Evolutionary conservation across 2,329 filamentous ascomycete genomes (phyloP).

Genomic region (Teratosphaeria destructans): DNA sequence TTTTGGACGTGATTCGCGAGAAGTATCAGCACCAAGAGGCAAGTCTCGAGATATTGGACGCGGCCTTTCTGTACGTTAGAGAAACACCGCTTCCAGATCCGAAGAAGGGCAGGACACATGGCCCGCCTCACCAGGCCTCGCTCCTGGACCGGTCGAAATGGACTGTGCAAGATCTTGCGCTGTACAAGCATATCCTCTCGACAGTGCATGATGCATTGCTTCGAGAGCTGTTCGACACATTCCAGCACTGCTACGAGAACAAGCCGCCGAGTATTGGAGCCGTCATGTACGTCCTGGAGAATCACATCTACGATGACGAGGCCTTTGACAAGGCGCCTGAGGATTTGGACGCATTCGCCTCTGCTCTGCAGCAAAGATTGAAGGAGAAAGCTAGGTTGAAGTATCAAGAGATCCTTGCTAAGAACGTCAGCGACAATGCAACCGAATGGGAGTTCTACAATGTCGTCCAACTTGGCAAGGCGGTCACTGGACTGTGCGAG

Average conservation of each 20-base stretch:
- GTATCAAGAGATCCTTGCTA: slow-evolving; percentile 69
- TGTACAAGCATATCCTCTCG: slow-evolving; percentile 65
- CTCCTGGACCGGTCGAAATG: slow-evolving; percentile 42
- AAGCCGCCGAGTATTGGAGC: slow-evolving; percentile 74
- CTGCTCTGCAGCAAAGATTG: slow-evolving; percentile 62
- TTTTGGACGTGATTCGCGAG: slow-evolving; percentile 74
- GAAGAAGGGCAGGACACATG: slow-evolving; percentile 45
- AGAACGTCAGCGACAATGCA: slow-evolving; percentile 67
- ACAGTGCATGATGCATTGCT: slow-evolving; percentile 71
- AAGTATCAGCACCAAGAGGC: slow-evolving; percentile 81
- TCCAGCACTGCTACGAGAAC: slow-evolving; percentile 80
- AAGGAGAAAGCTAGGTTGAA: slow-evolving; percentile 64
- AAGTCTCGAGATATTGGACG: slow-evolving; percentile 68
- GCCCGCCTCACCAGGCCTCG: slow-evolving; percentile 29
- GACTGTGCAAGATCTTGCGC: slow-evolving; percentile 39
- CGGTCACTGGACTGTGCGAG: slow-evolving; percentile 73
- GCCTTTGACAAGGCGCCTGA: slow-evolving; percentile 61
- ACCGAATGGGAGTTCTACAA: slow-evolving; percentile 85
- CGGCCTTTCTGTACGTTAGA: slow-evolving; percentile 74
- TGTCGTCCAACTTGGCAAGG: slow-evolving; percentile 78
- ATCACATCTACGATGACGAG: slow-evolving; percentile 70
- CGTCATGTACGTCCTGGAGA: slow-evolving; percentile 69
- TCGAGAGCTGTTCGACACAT: slow-evolving; percentile 75
- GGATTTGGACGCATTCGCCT: slow-evolving; percentile 61
- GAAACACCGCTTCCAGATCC: slow-evolving; percentile 43